These are phyloP conservation scores for Aureobasidium vineae DNA, from an alignment of 2,329 filamentous ascomycete genomes.

Conservation along the genomic window DNA sequence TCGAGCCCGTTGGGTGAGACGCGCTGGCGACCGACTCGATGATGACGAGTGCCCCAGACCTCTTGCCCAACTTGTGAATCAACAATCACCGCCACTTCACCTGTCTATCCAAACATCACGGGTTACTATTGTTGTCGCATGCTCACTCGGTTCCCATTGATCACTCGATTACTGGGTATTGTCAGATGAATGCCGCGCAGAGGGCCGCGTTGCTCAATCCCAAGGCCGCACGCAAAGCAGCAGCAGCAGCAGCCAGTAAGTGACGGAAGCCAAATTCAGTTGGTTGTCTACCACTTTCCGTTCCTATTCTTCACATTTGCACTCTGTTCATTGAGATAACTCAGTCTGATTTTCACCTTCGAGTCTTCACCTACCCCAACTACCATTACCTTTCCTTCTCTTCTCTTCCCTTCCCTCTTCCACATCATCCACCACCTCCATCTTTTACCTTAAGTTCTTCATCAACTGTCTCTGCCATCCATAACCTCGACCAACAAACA, in stretches of 20 bases:
- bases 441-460: not conserved
- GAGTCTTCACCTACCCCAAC: not conserved
- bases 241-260: conserved; percentile 7
- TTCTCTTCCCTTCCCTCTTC: not conserved
- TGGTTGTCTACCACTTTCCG: not conserved
- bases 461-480: not conserved
- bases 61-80: not conserved
- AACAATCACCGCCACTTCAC: not conserved
- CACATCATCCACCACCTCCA: not conserved
- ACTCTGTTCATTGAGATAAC: not conserved
- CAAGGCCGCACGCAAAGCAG: conserved; percentile 30
- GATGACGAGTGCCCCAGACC: conserved; percentile 10
- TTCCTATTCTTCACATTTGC: not conserved
- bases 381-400: not conserved
- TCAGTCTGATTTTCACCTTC: not conserved
- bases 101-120: not conserved
- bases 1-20: not conserved
- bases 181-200: conserved; percentile 26
- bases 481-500: not conserved
- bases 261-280: not conserved
- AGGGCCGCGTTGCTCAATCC: conserved; percentile 39
- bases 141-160: not conserved
- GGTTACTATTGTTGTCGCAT: not conserved
- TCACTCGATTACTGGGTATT: not conserved
- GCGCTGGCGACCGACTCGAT: not conserved